A percentile compares a stretch with the other conserved stretches of the same genome.
phyloP scores from a whole-genome alignment of 2,329 filamentous ascomycete species.

The Zarea fungicola region DNA sequence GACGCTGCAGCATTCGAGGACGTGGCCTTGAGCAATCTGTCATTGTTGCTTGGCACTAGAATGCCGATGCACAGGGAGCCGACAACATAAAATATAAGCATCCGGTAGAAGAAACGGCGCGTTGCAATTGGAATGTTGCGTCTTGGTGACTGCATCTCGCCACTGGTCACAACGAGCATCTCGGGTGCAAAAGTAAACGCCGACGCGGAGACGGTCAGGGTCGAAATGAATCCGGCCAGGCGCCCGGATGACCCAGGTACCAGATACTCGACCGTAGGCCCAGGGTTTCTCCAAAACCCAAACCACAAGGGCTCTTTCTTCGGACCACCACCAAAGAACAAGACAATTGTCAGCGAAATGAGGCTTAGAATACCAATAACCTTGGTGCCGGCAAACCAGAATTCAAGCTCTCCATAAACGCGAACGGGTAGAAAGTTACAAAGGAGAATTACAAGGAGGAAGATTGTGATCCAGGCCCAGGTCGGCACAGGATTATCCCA shows the following conservation, averaged over 20 bases:
- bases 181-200: too few relatives aligned
- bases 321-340: background rate
- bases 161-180: too few relatives aligned
- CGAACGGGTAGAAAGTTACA: slow-evolving; percentile 7
- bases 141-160: too few relatives aligned
- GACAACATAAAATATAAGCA: too few relatives aligned
- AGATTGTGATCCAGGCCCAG: background rate
- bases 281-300: slow-evolving; percentile 5
- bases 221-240: too few relatives aligned
- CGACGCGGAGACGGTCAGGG: too few relatives aligned
- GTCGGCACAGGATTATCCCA: background rate
- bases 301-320: background rate
- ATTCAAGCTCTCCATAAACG: slow-evolving; percentile 5
- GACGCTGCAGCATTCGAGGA: slow-evolving; percentile 28
- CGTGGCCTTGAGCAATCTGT: slow-evolving; percentile 28
- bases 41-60: too few relatives aligned
- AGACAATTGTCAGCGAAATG: background rate
- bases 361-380: background rate
- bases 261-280: background rate
- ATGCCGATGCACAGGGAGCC: too few relatives aligned
- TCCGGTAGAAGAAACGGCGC: too few relatives aligned
- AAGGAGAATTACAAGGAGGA: background rate
- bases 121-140: too few relatives aligned
- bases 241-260: too few relatives aligned
- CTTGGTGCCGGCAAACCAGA: background rate